phyloP scores from a whole-genome alignment of 208 protist genomes.

The Crithidia mellificae region DNA sequence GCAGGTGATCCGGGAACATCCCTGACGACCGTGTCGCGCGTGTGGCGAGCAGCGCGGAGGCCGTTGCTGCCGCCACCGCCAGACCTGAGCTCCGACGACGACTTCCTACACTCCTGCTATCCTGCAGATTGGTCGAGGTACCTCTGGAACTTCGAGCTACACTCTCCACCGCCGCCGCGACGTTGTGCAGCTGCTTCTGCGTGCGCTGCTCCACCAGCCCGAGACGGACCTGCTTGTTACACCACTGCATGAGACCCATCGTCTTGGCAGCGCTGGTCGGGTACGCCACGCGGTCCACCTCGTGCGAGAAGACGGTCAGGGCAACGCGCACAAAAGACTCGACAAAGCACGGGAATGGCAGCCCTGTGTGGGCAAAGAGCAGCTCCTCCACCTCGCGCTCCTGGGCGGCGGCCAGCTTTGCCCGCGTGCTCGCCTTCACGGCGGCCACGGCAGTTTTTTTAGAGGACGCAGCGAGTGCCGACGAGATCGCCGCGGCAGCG shows the following conservation, averaged over 20 bases:
- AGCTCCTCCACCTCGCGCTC: conserved; percentile 9
- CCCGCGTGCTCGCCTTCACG: not conserved
- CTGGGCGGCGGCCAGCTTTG: not conserved
- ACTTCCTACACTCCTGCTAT: not conserved
- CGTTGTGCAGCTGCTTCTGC: conserved; percentile 20
- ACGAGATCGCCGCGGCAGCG: not conserved
- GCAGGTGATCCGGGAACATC: conserved; percentile 22
- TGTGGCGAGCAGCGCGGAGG: conserved; percentile 1
- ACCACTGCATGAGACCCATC: conserved; percentile 67
- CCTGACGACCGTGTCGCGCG: not conserved
- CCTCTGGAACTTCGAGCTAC: too few relatives aligned
- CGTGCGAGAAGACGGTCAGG: conserved; percentile 67
- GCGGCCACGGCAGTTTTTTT: not conserved
- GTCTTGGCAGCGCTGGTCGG: conserved; percentile 61
- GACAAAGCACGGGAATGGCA: conserved; percentile 65
- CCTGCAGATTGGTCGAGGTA: too few relatives aligned
- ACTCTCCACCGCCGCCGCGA: not conserved
- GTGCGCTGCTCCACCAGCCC: conserved; percentile 39
- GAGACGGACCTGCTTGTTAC: conserved; percentile 62
- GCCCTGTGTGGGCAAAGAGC: conserved; percentile 30
- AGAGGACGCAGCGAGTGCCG: too few relatives aligned
- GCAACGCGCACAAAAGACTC: conserved; percentile 78
- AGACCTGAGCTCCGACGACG: not conserved
- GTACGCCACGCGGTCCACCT: conserved; percentile 44
- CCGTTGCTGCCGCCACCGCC: not conserved